Base-by-base conservation (phyloP, 2,329 filamentous ascomycete genomes). In the Lasiodiplodia sp. region DNA sequence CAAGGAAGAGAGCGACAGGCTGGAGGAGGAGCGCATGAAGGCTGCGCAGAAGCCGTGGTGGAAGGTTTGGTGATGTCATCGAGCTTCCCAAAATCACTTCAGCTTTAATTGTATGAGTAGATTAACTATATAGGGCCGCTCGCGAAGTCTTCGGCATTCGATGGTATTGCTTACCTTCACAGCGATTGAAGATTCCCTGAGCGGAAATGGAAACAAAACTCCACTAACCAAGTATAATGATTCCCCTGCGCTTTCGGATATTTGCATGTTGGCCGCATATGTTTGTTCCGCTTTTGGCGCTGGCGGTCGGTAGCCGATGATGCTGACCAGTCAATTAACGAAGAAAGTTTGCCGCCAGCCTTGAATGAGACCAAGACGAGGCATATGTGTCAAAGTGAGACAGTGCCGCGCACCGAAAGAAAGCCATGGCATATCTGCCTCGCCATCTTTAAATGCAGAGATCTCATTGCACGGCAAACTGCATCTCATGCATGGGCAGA, bases 1-100 rank as follows among this genome's bases (percentile, higher is more conserved):
- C 28, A 81, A 82, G 70, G 82, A 84, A 68, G 78, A 82, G 66
- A 80, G 81, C 55, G 79, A 82, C 34, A 70, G 73, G 14, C 65
- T 73, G 64, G 74, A 77, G 57, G 74, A 75, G 57, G 70, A 72
- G 58, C 69, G 71, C 56, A 71, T 73, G 65, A 63, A 68, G 64
- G 75, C 78, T 60, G 78, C 81, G 71, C 75, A 77, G 70, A 76
- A 72, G 38, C 53, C 37, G 8, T 80, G 79, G 79, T 70, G 72
- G 25, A 69, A 68, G 40, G 16, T 69, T 23, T 69, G 68, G 68
- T 69, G 51, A 68, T 18, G 12, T 28, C 0, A 11, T 7, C 6
- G 12, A 31, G 18, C 14, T 12, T 25, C 40, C 4, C 11, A 51
- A 21, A 23, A 31, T 21, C 16, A 44, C 21, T 40, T 38, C 60